Percentiles rank a stretch among this genome's conserved stretches.
phyloP scores from a whole-genome alignment of 371 early-diverging fungal species.

The Mortierella sp. region DNA sequence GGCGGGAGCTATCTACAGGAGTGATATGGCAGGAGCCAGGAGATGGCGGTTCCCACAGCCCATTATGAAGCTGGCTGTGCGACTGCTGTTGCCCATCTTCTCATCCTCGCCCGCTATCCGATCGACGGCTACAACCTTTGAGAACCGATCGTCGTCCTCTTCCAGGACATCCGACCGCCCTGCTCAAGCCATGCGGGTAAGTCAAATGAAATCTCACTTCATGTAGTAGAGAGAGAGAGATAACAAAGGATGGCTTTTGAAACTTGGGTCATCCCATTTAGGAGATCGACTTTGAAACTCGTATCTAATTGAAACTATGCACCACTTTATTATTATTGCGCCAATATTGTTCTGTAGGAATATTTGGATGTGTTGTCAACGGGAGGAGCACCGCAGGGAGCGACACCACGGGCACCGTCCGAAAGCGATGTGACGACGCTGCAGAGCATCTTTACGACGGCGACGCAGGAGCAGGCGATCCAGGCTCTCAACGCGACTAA shows the following conservation, averaged over 20 bases:
- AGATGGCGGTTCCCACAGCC: constrained; percentile 72
- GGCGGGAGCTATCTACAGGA: constrained; percentile 72
- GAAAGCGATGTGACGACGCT: constrained; percentile 65
- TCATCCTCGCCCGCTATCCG: constrained; percentile 66
- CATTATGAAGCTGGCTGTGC: constrained; percentile 46
- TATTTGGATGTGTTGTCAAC: constrained; percentile 70
- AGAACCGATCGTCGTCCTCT: constrained; percentile 47
- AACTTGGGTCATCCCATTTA: not conserved
- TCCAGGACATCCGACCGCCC: constrained; percentile 54
- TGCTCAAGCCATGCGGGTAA: constrained; percentile 49
- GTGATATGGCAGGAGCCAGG: constrained; percentile 70
- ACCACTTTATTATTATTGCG: too few species aligned
- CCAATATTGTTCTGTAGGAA: constrained; percentile 45
- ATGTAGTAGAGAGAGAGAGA: too few species aligned
- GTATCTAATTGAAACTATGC: not conserved
- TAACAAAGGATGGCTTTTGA: not conserved
- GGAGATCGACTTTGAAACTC: not conserved
- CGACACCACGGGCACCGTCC: constrained; percentile 61
- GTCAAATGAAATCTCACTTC: not conserved
- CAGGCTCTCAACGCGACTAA: constrained; percentile 67
- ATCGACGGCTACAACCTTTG: constrained; percentile 63
- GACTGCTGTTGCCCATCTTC: constrained; percentile 59
- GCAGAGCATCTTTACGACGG: constrained; percentile 70
- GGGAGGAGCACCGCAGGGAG: constrained; percentile 55
- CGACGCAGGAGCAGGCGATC: constrained; percentile 67